Evolutionary conservation across 257 asterid species (phyloP), one percentile per base, ranked within the genome.

Genomic region (Coffea canephora): DNA sequence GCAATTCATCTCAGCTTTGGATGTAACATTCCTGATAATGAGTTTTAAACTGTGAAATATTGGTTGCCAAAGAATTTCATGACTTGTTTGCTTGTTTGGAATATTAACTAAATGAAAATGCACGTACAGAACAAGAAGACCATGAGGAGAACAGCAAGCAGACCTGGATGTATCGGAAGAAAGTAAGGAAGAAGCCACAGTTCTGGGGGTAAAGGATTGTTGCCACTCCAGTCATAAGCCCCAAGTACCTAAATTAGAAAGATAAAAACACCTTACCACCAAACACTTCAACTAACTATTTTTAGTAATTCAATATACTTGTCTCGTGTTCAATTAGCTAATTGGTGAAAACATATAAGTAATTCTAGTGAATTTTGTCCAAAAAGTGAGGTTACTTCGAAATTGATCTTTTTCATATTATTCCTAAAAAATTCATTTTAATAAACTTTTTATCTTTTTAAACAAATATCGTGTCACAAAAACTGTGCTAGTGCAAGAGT

Each of bases 91-190:
- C 8, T 23, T n/a, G 69, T 64, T 64, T 66, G 10, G 46, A 67
- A 67, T 36, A 67, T 34, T 67, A 36, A 34, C 8, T 31, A 31
- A 66, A 15, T 34, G 48, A 34, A 67, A 67, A 1, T 67, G 48
- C 71, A 18, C 36, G 48, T 14, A 57, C 6, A n/a, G 4, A 73
- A 69, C 15, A 46, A 73, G 11, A 16, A 73, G 74, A 15, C 12
- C 5, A 31, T 9, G 23, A 15, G 11, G 14, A 21, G 45, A 25
- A 0, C 19, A 39, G 16, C 39, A 69, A 55, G 54, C 6, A 13
- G 45, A 92, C 97, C 97, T 90, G 98, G 97, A 67, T 93, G 98
- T n/a, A 90, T 68, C 1, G 97, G 97, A 48, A 90, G 76, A 82
- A 80, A 65, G 82, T 88, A 86, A 3, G 97, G 97, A 52, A 93